Evolutionary conservation across 257 asterid genomes (phyloP), one percentile per base, ranked within the genome.

Genomic region (Leptodermis oblonga): DNA sequence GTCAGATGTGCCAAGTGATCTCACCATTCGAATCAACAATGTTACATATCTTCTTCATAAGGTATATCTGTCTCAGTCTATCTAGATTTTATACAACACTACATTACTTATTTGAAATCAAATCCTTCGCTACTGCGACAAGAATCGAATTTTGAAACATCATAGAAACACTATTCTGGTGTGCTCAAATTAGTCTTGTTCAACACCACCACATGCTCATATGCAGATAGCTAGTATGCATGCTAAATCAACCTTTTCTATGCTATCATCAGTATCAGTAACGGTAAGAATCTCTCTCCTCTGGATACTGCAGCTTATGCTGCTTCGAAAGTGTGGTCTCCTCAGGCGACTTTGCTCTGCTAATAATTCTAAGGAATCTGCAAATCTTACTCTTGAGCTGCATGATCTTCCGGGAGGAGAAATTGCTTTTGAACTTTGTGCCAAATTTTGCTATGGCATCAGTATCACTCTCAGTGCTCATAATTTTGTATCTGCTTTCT

Each of bases 391-490:
- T 52, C 26, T 90, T 28, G 82, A 84, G 67, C 84, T 91, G 9
- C 84, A 82, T 18, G 91, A 91, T 18, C 74, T 89, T 45, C 97
- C 96, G 0, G 97, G 96, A 11, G 95, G 96, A 45, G 91, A 83
- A 33, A 83, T 78, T 51, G 90, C 95, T 14, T 91, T 91, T 39
- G 95, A 91, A 83, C 71, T 85, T 5, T 88, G 96, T 66, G 89
- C 92, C 0, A 91, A 90, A 78, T 88, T 82, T 62, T 91, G 97
- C 73, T 91, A 88, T 60, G 96, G 92, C 42, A 86, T 91, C 77
- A 75, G 93, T 4, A 89, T 86, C 78, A 81, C 76, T 63, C 86
- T 91, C 70, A 86, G 95, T 53, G 92, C 97, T 64, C 86, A 82
- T 66, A 91, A 89, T 70, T 79, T 83, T 28, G 91, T 83, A 13